phyloP scores from a whole-genome alignment of 495 filamentous ascomycete genomes.

The Ramalina peruviana region DNA sequence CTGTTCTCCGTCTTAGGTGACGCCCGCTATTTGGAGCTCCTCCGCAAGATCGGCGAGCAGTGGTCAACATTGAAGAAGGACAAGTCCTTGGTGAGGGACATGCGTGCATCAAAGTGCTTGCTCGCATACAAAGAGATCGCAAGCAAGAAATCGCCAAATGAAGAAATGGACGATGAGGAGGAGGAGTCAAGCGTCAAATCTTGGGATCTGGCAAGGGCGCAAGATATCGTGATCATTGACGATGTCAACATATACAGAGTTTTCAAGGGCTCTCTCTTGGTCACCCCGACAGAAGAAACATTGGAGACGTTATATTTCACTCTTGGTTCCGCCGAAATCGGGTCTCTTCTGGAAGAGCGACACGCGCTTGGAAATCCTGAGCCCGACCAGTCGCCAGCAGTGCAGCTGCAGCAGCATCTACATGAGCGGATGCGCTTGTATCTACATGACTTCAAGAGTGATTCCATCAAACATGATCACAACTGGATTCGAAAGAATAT shows the following conservation, averaged over 20 bases:
- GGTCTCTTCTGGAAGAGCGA: conserved; percentile 32
- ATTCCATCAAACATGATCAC: conserved; percentile 64
- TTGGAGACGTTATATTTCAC: conserved; percentile 71
- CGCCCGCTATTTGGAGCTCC: conserved; percentile 66
- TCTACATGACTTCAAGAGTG: conserved; percentile 54
- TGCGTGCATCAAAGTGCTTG: conserved; percentile 64
- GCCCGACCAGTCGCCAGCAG: conserved; percentile 38
- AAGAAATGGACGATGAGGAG: conserved; percentile 39
- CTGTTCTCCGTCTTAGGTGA: conserved; percentile 65
- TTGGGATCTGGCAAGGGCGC: conserved; percentile 56
- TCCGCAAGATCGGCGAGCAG: conserved; percentile 63
- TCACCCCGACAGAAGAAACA: conserved; percentile 73
- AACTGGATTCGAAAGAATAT: conserved; percentile 86
- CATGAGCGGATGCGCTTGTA: conserved; percentile 79
- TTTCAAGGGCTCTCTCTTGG: conserved; percentile 69
- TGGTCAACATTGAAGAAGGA: conserved; percentile 57
- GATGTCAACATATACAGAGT: conserved; percentile 72
- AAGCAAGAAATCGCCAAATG: conserved; percentile 19
- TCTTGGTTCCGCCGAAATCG: conserved; percentile 32
- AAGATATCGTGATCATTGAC: conserved; percentile 66
- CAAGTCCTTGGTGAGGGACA: conserved; percentile 56
- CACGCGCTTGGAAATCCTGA: conserved; percentile 33
- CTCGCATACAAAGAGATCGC: conserved; percentile 64
- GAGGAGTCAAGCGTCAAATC: conserved; percentile 61
- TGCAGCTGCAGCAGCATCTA: conserved; percentile 59